phyloP scores from a whole-genome alignment of 495 filamentous ascomycete genomes.

The Chlorociboria aeruginascens region DNA sequence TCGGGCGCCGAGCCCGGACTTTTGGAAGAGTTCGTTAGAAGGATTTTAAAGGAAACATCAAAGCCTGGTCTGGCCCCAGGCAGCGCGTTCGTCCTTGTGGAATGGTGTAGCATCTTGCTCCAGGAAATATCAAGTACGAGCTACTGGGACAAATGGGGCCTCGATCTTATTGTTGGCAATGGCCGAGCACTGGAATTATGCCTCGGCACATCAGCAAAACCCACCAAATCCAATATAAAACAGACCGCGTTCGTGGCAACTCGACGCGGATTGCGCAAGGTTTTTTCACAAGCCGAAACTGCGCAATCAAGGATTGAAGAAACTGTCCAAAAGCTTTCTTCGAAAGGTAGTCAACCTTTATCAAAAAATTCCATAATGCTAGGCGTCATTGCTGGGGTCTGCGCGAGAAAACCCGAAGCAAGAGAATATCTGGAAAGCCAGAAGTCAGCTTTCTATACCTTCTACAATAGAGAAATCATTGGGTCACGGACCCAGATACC shows the following conservation, averaged over 20 bases:
- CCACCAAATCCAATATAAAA: conserved; percentile 43
- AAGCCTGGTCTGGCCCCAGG: conserved; percentile 64
- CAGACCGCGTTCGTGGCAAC: conserved; percentile 59
- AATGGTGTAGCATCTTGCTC: conserved; percentile 74
- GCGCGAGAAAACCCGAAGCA: conserved; percentile 48
- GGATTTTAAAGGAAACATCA: conserved; percentile 48
- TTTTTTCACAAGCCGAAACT: conserved; percentile 46
- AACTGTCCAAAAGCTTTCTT: conserved; percentile 51
- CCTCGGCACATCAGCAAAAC: conserved; percentile 45
- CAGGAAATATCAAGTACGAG: conserved; percentile 41
- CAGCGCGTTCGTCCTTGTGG: conserved; percentile 78
- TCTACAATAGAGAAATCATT: conserved; percentile 76
- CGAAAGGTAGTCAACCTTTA: conserved; percentile 46
- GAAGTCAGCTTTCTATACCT: conserved; percentile 62
- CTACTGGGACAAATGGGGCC: conserved; percentile 52
- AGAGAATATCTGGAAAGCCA: conserved; percentile 46
- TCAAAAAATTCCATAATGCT: conserved; percentile 65
- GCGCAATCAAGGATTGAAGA: conserved; percentile 48
- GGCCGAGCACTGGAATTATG: conserved; percentile 69
- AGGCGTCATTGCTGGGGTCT: conserved; percentile 78
- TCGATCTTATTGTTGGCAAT: conserved; percentile 45
- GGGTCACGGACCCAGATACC: conserved; percentile 64
- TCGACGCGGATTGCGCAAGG: conserved; percentile 57
- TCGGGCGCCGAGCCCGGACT: conserved; percentile 37
- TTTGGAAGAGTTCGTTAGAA: conserved; percentile 47